A percentile compares a stretch with the other conserved stretches of the same genome.
phyloP scores from a whole-genome alignment of 345 rosid species.

The Ceriops zippeliana region DNA sequence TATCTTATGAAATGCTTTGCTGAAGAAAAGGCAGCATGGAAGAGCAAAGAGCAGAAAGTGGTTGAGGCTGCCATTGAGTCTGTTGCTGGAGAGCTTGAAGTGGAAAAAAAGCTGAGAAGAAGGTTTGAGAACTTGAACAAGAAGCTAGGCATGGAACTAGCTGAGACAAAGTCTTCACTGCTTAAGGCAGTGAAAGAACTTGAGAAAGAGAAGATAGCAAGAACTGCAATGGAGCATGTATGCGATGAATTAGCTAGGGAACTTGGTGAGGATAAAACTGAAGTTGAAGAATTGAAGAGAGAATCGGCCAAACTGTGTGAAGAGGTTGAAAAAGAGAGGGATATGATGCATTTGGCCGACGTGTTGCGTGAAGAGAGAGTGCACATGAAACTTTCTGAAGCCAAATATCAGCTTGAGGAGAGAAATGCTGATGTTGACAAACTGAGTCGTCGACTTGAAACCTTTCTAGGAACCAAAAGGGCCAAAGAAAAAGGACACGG shows the following conservation, averaged over 20 bases:
- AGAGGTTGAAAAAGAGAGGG: constrained; percentile 80
- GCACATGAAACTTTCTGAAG: constrained; percentile 75
- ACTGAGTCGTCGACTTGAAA: constrained; percentile 79
- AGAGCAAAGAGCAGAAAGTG: constrained; percentile 74
- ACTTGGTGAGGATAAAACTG: constrained; percentile 56
- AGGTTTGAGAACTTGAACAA: constrained; percentile 86
- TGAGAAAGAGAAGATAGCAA: constrained; percentile 78
- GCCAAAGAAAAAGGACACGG: constrained; percentile 52
- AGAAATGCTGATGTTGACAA: constrained; percentile 78
- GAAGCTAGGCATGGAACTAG: constrained; percentile 80
- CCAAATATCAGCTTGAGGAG: constrained; percentile 74
- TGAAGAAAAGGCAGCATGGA: constrained; percentile 92
- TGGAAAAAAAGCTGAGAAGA: constrained; percentile 80
- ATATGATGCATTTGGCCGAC: constrained; percentile 73
- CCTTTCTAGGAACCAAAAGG: constrained; percentile 62
- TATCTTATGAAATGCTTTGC: constrained; percentile 89
- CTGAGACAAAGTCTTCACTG: constrained; percentile 68
- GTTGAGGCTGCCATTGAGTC: constrained; percentile 94
- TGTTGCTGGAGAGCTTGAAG: constrained; percentile 81
- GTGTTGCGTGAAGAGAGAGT: constrained; percentile 66
- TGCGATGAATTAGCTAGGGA: constrained; percentile 76
- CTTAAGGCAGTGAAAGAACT: constrained; percentile 71
- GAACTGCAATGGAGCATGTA: constrained; percentile 74
- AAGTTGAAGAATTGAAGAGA: constrained; percentile 60
- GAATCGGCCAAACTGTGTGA: constrained; percentile 57